Conservation (phyloP, 495 filamentous ascomycete species). For the Aspergillus taichungensis region DNA sequence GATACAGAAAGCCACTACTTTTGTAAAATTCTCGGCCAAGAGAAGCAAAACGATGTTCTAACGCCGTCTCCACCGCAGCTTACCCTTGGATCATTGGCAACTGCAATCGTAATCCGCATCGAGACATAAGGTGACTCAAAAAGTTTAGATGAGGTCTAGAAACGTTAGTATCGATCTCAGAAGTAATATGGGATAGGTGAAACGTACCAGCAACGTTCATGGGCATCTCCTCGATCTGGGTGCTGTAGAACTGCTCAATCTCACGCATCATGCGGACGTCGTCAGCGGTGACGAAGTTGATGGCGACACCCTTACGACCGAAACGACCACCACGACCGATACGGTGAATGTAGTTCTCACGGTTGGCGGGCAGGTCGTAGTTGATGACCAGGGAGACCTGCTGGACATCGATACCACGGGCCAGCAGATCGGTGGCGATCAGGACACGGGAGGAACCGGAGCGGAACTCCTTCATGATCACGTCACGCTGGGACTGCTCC, state of each 20-base stretch:
- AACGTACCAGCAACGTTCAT: conserved; percentile 49
- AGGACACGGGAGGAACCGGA: conserved; percentile 95
- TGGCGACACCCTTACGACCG: conserved; percentile 98
- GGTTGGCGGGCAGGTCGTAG: conserved; percentile 97
- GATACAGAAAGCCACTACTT: conserved; percentile 41
- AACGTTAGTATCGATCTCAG: conserved; percentile 3
- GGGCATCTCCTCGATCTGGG: conserved; percentile 55
- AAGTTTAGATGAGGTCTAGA: conserved; percentile 45
- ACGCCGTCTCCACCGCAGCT: conserved; percentile 27
- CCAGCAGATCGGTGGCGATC: conserved; percentile 94
- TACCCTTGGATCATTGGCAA: conserved; percentile 23
- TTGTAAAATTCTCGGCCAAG: conserved; percentile 26
- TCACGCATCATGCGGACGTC: conserved; percentile 99
- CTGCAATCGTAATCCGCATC: conserved; percentile 40
- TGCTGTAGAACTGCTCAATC: conserved; percentile 70
- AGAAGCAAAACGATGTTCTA: conserved; percentile 22
- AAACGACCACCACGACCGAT: conserved; percentile 99
- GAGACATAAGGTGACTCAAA: conserved; percentile 25
- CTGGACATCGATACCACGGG: conserved; percentile 98
- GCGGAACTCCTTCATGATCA: conserved; percentile 99
- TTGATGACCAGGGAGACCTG: conserved; percentile 99
- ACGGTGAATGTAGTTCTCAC: conserved; percentile 99
- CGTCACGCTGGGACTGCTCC: conserved; percentile 92
- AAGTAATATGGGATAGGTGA: too few relatives aligned
- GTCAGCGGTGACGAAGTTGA: conserved; percentile 99